Base-by-base conservation (phyloP, 495 filamentous ascomycete genomes). In the Penicillium paxilli region DNA sequence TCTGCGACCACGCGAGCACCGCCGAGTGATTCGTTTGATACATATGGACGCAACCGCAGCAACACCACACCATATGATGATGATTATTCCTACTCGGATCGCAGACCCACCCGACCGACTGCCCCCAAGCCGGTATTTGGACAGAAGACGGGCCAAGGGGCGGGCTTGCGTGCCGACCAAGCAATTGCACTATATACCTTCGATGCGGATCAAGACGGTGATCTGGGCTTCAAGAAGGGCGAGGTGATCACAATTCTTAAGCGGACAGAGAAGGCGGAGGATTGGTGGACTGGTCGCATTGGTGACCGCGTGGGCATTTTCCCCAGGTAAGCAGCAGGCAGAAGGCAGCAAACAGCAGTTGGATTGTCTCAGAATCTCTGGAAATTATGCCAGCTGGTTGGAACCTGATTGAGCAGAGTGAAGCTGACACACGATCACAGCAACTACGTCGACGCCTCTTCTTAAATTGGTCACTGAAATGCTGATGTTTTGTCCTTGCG, bases 211-310 rank as follows among this genome's bases (percentile, higher is more conserved):
- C 92, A 98, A 63, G 84, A 88, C 0, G 94, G 94, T 20, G 94
- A 98, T 67, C 70, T 98, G 52, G 88, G 86, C 0, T 98, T 98
- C 78, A 96, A 95, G 78, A 98, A 98, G 77, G 94, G 94, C 17
- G 94, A 98, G 28, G 74, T 98, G 45, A 96, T 98, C 58, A 97
- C 92, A n/a, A 94, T 98, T 51, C 71, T 93, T 17, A 98, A 98
- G 76, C 88, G 89, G 66, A 97, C 94, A n/a, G 90, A 98, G 0
- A 87, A 88, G 54, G 86, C 85, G 9, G 92, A 96, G 69, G 95
- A 93, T 83, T 97, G 92, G 92, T 90, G 76, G 76, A 88, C 85
- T 26, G 85, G 85, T 23, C 75, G 79, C 47, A 82, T 88, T 48
- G 85, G 84, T 14, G 79, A 80, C 59, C 73, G 83, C 16, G 82